Percentiles rank a stretch among this genome's conserved stretches.
Conservation (phyloP, 331 rosid genomes). For the Malus hybrid region DNA sequence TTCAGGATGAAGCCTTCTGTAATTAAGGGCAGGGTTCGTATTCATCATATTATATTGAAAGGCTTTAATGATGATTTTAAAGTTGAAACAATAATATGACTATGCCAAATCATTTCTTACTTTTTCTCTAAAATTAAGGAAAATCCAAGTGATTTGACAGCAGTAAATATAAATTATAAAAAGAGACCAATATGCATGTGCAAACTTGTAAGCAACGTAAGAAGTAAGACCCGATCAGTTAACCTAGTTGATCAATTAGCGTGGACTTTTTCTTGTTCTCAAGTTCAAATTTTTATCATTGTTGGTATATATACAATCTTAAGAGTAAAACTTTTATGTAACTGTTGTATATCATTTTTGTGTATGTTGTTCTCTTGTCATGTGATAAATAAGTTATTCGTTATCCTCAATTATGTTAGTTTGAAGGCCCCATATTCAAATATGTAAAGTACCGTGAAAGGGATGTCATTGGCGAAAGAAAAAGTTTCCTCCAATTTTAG, state of each 20-base stretch:
- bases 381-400: background rate
- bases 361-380: background rate
- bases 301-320: too few relatives aligned
- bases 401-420: background rate
- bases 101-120: background rate
- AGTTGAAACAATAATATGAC: background rate
- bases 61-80: too few relatives aligned
- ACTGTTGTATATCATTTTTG: too few relatives aligned
- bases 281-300: too few relatives aligned
- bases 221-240: too few relatives aligned
- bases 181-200: background rate
- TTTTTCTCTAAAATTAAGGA: slow-evolving; percentile 11
- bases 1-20: background rate
- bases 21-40: too few relatives aligned
- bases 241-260: too few relatives aligned
- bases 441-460: background rate
- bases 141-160: slow-evolving; percentile 4
- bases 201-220: background rate
- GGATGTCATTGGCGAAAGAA: background rate
- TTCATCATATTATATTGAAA: too few relatives aligned
- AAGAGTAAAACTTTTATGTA: too few relatives aligned
- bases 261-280: too few relatives aligned
- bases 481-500: background rate
- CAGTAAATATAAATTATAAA: slow-evolving; percentile 5
- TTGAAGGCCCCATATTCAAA: background rate